Evolutionary conservation across 1,284 basidiomycete species (phyloP), one percentile per base, ranked within the genome.

Genomic region (Exobasidium rhododendri): DNA sequence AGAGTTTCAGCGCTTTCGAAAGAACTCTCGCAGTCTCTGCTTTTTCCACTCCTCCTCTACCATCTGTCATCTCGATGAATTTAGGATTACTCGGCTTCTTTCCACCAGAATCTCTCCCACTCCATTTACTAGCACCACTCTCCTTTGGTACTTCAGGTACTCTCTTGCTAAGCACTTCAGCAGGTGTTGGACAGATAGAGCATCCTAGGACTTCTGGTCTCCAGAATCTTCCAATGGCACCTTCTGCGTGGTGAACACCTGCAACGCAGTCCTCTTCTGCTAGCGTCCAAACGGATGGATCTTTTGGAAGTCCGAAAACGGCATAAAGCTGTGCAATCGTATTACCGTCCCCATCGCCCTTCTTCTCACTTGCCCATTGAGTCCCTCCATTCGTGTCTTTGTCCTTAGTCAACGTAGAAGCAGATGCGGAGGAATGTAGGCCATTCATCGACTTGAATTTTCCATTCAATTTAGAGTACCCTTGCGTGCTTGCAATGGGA

Each of bases 191-290:
- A 32, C 66, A 76, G 58, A 75, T 73, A 63, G 73, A 74, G 65
- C 74, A 74, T 46, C 74, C 74, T 3, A 76, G 70, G 44, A 97
- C 90, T 81, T 97, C 94, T 49, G 94, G 91, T 58, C 93, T 84
- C 92, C 92, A 97, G 86, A 90, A 96, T 52, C 92, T 85, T 63
- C 86, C 88, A 49, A 97, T 90, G 44, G 92, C 92, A 69, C 90
- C 89, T 55, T 93, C 90, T 35, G 86, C 84, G 70, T 94, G 91
- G 75, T 91, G 87, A 44, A 94, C 84, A 59, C 92, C 90, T 61
- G 88, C 81, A 56, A 91, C 88, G 4, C 90, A 86, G 79, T 94
- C 92, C 3, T 89, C 87, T 80, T 97, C 93, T 0, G 92, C 89
- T 45, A 94, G 85, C 1, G 92, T 91, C 94, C 94, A 97, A n/a